These are phyloP conservation scores for Discostella stelligeroides DNA, from an alignment of 108 stramenopile species.

Conservation along the genomic window DNA sequence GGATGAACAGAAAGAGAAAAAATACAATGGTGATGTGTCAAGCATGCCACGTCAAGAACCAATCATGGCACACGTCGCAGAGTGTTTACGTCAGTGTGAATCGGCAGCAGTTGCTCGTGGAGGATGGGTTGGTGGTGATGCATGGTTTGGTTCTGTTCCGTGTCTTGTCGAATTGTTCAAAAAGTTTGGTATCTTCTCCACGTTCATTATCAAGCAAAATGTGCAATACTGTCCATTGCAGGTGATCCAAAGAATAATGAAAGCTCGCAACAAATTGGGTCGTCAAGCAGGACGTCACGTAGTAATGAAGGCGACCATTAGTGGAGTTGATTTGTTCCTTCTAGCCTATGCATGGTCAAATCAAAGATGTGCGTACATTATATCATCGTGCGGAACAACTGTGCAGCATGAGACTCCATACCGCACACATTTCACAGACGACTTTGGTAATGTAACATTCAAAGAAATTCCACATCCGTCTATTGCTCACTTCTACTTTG, in stretches of 20 bases:
- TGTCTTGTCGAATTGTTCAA: slow-evolving; percentile 1
- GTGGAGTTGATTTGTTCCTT: no score
- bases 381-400: not conserved
- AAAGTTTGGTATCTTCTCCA: slow-evolving; percentile 8
- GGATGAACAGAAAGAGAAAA: not conserved
- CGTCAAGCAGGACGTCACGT: no score
- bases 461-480: slow-evolving; percentile 9
- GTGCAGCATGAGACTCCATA: slow-evolving; percentile 3
- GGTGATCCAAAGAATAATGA: not conserved
- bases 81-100: slow-evolving; percentile 2
- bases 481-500: slow-evolving; percentile 12
- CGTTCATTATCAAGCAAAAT: slow-evolving; percentile 11
- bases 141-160: slow-evolving; percentile 23
- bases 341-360: no score
- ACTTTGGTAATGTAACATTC: not conserved
- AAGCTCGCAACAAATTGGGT: no score
- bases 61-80: not conserved
- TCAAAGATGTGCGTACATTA: no score
- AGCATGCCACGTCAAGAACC: not conserved
- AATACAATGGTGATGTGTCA: not conserved
- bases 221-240: slow-evolving; percentile 6
- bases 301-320: no score
- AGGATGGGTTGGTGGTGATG: slow-evolving; percentile 24
- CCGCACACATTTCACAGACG: slow-evolving; percentile 4
- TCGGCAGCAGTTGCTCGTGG: not conserved